A percentile compares a stretch with the other conserved stretches of the same genome.
phyloP scores from a whole-genome alignment of 78 protist genomes.

The Guillardia theta region DNA sequence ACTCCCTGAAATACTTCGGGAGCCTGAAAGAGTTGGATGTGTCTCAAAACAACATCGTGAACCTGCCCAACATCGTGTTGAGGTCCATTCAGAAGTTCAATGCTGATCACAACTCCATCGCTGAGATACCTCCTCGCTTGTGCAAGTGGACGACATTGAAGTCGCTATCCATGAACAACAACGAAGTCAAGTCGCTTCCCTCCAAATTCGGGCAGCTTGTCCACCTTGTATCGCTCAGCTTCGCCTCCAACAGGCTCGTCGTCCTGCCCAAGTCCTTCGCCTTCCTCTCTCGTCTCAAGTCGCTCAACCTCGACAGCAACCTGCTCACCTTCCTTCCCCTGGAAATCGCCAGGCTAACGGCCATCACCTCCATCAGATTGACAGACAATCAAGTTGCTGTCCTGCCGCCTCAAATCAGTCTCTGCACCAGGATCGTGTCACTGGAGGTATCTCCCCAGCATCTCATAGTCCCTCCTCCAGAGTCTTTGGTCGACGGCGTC shows the following conservation, averaged over 20 bases:
- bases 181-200: background rate
- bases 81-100: background rate
- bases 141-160: background rate
- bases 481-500: background rate
- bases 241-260: background rate
- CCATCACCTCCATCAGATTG: background rate
- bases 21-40: background rate
- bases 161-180: background rate
- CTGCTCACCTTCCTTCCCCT: background rate
- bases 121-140: background rate
- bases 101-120: background rate
- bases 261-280: background rate
- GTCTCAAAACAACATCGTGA: background rate
- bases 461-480: background rate
- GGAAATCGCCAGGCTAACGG: background rate
- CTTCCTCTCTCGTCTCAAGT: background rate
- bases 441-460: background rate
- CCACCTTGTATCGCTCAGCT: background rate
- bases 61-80: background rate
- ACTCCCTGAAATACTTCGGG: background rate
- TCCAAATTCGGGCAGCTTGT: background rate
- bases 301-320: background rate
- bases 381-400: background rate
- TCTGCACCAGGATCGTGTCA: background rate
- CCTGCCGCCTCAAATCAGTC: background rate